Evolutionary conservation across 2,329 filamentous ascomycete species (phyloP).

Genomic region (Fusarium sublunatum): DNA sequence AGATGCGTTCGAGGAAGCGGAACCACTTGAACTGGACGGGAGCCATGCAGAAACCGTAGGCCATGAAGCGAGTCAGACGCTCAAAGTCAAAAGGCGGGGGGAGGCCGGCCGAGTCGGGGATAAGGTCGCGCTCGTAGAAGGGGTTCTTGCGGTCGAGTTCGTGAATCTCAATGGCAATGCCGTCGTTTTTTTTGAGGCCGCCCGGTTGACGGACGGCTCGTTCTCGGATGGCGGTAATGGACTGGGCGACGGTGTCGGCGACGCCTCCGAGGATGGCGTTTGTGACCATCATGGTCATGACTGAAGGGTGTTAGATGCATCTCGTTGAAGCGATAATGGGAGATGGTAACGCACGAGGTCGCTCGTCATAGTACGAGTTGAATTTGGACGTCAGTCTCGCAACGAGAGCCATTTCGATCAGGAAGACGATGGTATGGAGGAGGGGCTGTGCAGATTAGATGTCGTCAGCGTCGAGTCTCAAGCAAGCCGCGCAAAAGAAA

Average conservation of each 20-base stretch:
- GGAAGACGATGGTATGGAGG: slow-evolving; percentile 83
- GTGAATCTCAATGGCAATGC: slow-evolving; percentile 86
- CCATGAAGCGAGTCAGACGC: slow-evolving; percentile 93
- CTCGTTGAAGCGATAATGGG: background rate
- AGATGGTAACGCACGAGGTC: slow-evolving; percentile 71
- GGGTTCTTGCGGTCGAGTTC: slow-evolving; percentile 86
- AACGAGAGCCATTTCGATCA: slow-evolving; percentile 89
- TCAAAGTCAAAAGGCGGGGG: slow-evolving; percentile 96
- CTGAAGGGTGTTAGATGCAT: slow-evolving; percentile 55
- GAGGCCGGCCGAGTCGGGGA: slow-evolving; percentile 69
- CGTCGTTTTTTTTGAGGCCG: slow-evolving; percentile 71
- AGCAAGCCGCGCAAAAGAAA: slow-evolving; percentile 16
- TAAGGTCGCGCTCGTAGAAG: slow-evolving; percentile 71
- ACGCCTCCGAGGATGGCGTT: slow-evolving; percentile 96
- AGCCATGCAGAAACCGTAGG: slow-evolving; percentile 96
- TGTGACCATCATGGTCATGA: slow-evolving; percentile 98
- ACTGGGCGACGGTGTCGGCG: slow-evolving; percentile 95
- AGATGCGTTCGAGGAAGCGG: slow-evolving; percentile 80
- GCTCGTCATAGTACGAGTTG: slow-evolving; percentile 92
- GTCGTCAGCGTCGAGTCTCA: slow-evolving; percentile 40
- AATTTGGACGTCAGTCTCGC: slow-evolving; percentile 86
- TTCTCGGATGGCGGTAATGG: slow-evolving; percentile 84
- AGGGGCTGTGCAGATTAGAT: slow-evolving; percentile 73
- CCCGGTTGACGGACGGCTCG: slow-evolving; percentile 72
- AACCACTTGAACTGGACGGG: slow-evolving; percentile 98